Evolutionary conservation across 2,329 filamentous ascomycete species (phyloP), one percentile per base, ranked within the genome.

Genomic region (Fusarium chaquense): DNA sequence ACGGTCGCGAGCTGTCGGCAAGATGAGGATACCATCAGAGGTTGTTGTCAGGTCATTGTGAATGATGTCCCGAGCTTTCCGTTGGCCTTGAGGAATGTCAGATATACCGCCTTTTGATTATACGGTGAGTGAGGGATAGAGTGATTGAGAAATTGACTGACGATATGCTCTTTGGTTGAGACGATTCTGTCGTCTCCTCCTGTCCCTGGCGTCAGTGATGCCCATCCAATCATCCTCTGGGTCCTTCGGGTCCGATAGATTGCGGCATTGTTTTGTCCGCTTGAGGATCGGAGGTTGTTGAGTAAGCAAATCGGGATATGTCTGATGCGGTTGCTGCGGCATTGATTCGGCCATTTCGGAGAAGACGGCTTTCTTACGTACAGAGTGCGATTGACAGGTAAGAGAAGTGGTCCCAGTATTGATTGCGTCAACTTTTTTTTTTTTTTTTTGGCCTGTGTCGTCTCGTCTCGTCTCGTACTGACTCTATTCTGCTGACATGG

Each of bases 221-320:
- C 72, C 72, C 15, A 63, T 72, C 72, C 72, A 74, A 63, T 74
- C 72, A 58, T 74, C 72, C 0, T 71, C 58, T 6, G 72, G 62
- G 15, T 44, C 47, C n/a, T 38, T 55, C 35, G 70, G 20, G 35
- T 74, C 72, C 22, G 53, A 45, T 30, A 70, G 45, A 22, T 65
- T 36, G 36, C 49, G 62, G 40, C 61, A 57, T 20, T 49, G 60
- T 12, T 61, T 57, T 50, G 58, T 33, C 33, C 57, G 54, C 41
- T 30, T 60, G 43, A 58, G 62, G 22, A 47, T 30, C 28, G 56
- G 49, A 13, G 49, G 46, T 30, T 40, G 46, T 30, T 40, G 46
- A 54, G 60, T 38, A 40, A 66, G 32, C 20, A 59, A 51, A 33
- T 41, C 52, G 41, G 52, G 20, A 47, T 62, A 24, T 46, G 4